These are phyloP conservation scores for Pharnaceum exiguum DNA, from an alignment of 148 eudicot genomes.

Conservation along the genomic window DNA sequence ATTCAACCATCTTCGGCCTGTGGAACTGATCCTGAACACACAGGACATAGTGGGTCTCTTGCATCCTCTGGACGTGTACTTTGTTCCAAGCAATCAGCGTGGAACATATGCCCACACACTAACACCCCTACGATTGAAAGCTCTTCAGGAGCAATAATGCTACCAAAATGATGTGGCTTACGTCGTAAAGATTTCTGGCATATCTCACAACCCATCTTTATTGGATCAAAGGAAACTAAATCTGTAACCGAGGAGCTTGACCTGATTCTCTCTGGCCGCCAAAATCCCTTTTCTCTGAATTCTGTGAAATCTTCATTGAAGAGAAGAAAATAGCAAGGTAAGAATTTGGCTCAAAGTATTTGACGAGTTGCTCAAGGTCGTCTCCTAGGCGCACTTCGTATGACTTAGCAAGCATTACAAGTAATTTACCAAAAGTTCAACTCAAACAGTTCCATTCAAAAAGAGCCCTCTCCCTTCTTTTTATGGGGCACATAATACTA, in stretches of 20 bases:
- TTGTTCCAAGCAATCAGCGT: slow-evolving; percentile 77
- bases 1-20: slow-evolving; percentile 21
- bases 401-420: too few relatives aligned
- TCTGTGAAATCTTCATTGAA: slow-evolving; percentile 36
- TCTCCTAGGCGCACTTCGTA: too few relatives aligned
- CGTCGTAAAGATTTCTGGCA: slow-evolving; percentile 53
- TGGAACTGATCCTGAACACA: slow-evolving; percentile 25
- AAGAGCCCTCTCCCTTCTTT: too few relatives aligned
- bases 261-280: slow-evolving; percentile 52
- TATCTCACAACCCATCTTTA: slow-evolving; percentile 47
- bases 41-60: slow-evolving; percentile 75
- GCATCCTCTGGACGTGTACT: slow-evolving; percentile 50
- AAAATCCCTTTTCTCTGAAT: slow-evolving; percentile 30
- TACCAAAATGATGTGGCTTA: slow-evolving; percentile 33
- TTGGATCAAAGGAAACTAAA: slow-evolving; percentile 25
- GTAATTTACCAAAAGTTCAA: too few relatives aligned
- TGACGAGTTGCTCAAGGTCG: too few relatives aligned
- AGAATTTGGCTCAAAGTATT: background rate
- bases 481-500: too few relatives aligned
- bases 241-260: slow-evolving; percentile 28
- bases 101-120: slow-evolving; percentile 80
- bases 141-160: slow-evolving; percentile 33
- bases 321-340: background rate
- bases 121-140: slow-evolving; percentile 65
- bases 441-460: too few relatives aligned